Evolutionary conservation across 805 yeast species (phyloP).

Genomic region (Wickerhamiella sergipiensis): DNA sequence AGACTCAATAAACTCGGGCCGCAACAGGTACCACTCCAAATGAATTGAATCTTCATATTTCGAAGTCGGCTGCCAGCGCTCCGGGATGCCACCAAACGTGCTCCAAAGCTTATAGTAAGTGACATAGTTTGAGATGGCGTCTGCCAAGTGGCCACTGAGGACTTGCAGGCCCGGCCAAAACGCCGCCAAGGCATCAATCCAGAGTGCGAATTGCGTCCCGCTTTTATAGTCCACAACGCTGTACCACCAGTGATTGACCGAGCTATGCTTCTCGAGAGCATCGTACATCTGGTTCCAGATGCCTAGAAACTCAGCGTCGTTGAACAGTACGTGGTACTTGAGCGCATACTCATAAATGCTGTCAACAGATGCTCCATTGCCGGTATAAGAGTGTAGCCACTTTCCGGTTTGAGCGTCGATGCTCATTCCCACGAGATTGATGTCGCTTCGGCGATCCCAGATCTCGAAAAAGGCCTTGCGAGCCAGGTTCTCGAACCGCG

Average conservation of each 20-base stretch:
- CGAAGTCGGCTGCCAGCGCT: constrained; percentile 51
- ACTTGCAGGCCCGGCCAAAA: constrained; percentile 83
- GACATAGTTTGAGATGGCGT: constrained; percentile 49
- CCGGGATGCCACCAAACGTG: constrained; percentile 70
- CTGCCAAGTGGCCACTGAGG: constrained; percentile 55
- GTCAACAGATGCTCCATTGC: constrained; percentile 85
- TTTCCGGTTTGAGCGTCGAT: constrained; percentile 43
- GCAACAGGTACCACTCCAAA: constrained; percentile 80
- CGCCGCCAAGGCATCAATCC: constrained; percentile 82
- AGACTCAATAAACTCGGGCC: constrained; percentile 88
- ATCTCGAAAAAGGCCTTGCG: constrained; percentile 49
- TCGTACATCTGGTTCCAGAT: constrained; percentile 44
- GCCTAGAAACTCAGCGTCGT: constrained; percentile 36
- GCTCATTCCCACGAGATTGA: constrained; percentile 67
- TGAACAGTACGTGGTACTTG: constrained; percentile 60
- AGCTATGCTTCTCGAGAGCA: constrained; percentile 41
- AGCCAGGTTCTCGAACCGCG: constrained; percentile 49
- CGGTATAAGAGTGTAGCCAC: constrained; percentile 51
- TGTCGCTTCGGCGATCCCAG: constrained; percentile 51
- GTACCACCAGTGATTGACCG: constrained; percentile 35
- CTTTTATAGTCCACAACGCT: constrained; percentile 40
- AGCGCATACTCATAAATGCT: constrained; percentile 82
- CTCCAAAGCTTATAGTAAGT: constrained; percentile 68
- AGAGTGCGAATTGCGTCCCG: constrained; percentile 39
- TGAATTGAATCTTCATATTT: constrained; percentile 25